Evolutionary conservation across 352 stramenopile genomes (phyloP), one percentile per base, ranked within the genome.

Genomic region (Phytophthora pini): DNA sequence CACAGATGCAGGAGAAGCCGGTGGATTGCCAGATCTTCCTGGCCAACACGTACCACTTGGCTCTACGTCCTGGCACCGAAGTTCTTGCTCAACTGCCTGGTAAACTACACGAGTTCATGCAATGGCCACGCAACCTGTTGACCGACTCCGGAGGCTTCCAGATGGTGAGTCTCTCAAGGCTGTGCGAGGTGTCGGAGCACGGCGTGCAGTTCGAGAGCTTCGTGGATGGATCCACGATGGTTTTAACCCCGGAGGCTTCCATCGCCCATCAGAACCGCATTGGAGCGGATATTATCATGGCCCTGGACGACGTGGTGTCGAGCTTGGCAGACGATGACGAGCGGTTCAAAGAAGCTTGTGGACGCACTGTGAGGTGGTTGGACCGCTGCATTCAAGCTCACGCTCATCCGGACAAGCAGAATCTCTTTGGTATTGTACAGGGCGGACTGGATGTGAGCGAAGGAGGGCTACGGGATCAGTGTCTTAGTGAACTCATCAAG

Each of bases 131-230:
- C 39, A 97, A 98, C 71, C 82, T 99, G 56, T 74, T 99, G 34
- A 99, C 97, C 3, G 97, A 99, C 80, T 98, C 87, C 38, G 97
- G 97, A 51, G 97, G 97, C 9, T 99, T 99, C 87, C 97, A 99
- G 79, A 99, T 99, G 94, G 95, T 99, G 60, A 97, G 87, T 48
- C 80, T 99, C 34, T 88, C 97, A 26, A 90, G 97, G 57, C 78
- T 99, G n/a, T 97, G 94, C 22, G 79, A 97, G 61, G 97, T 99
- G 61, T 98, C 93, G 22, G 80, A 90, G 63, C 63, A 86, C 27
- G 82, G 82, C 51, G 82, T 90, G 49, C 80, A 79, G 54, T 90
- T 90, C 47, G 77, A 90, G 71, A 97, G 85, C 56, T 97, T 97
- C 46, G 92, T 92, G 41, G 93, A 97, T 64, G 90, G 89, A 43